Evolutionary conservation across 2,329 filamentous ascomycete genomes (phyloP).

Genomic region (Aspergillus versicolor): DNA sequence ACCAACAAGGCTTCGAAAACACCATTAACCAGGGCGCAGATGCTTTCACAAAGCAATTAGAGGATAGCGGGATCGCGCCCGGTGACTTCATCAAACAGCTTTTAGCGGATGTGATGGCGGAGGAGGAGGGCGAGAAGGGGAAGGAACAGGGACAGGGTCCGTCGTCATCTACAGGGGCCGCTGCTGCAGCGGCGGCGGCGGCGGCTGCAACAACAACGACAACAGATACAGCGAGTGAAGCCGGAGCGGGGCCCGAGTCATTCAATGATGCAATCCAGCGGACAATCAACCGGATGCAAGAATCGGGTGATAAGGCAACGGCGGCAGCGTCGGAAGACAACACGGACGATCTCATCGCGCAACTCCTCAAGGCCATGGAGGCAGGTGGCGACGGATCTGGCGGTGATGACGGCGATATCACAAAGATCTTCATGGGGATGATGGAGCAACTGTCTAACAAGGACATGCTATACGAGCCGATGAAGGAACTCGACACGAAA

Average conservation of each 20-base stretch:
- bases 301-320: slow-evolving; percentile 80
- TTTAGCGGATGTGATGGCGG: slow-evolving; percentile 35
- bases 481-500: slow-evolving; percentile 94
- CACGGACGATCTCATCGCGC: slow-evolving; percentile 79
- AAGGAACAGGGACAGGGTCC: slow-evolving; percentile 14
- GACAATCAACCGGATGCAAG: slow-evolving; percentile 96
- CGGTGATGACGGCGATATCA: slow-evolving; percentile 78
- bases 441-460: slow-evolving; percentile 99
- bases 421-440: slow-evolving; percentile 94
- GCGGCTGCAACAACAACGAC: slow-evolving; percentile 19
- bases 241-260: slow-evolving; percentile 56
- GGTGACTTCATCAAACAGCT: slow-evolving; percentile 38
- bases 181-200: neutral
- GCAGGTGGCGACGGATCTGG: slow-evolving; percentile 53
- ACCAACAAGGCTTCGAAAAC: slow-evolving; percentile 23
- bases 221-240: slow-evolving; percentile 20
- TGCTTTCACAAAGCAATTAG: slow-evolving; percentile 36
- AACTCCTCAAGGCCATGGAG: slow-evolving; percentile 88
- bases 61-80: slow-evolving; percentile 34
- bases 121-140: slow-evolving; percentile 19
- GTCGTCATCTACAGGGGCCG: neutral
- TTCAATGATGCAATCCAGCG: slow-evolving; percentile 92
- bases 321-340: slow-evolving; percentile 67
- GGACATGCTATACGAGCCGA: slow-evolving; percentile 96
- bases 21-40: slow-evolving; percentile 34